Conservation (phyloP, 2,329 filamentous ascomycete genomes). For the Talaromyces sp. region DNA sequence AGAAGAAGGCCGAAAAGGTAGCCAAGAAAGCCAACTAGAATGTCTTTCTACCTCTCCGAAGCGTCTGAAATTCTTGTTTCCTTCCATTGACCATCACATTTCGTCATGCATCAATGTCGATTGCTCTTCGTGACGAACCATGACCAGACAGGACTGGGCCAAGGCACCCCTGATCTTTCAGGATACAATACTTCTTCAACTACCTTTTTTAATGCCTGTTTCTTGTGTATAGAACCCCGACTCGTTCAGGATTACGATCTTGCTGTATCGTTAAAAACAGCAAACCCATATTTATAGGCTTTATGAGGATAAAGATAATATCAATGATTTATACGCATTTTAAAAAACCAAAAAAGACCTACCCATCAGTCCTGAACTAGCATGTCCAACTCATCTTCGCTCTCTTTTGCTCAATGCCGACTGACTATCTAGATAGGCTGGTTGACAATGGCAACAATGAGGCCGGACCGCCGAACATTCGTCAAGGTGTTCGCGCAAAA, state of each 20-base stretch:
- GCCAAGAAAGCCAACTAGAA: slow-evolving; percentile 16
- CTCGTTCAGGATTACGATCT: slow-evolving; percentile 1
- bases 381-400: too few species aligned
- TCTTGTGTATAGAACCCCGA: slow-evolving; percentile 4
- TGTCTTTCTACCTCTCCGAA: background rate
- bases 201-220: slow-evolving; percentile 3
- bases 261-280: slow-evolving; percentile 5
- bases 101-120: background rate
- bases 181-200: background rate
- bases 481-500: too few species aligned
- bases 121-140: background rate
- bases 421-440: too few species aligned
- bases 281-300: background rate
- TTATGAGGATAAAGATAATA: slow-evolving; percentile 5
- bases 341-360: too few species aligned
- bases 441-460: too few species aligned
- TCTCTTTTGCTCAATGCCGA: too few species aligned
- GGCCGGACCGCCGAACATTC: too few species aligned
- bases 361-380: too few species aligned
- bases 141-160: background rate
- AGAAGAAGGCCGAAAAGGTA: slow-evolving; percentile 42
- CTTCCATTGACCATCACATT: background rate
- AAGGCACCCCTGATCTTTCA: background rate
- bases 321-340: background rate
- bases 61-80: background rate